phyloP scores from a whole-genome alignment of 305 asterid species.

The Fraxinus paxiana region DNA sequence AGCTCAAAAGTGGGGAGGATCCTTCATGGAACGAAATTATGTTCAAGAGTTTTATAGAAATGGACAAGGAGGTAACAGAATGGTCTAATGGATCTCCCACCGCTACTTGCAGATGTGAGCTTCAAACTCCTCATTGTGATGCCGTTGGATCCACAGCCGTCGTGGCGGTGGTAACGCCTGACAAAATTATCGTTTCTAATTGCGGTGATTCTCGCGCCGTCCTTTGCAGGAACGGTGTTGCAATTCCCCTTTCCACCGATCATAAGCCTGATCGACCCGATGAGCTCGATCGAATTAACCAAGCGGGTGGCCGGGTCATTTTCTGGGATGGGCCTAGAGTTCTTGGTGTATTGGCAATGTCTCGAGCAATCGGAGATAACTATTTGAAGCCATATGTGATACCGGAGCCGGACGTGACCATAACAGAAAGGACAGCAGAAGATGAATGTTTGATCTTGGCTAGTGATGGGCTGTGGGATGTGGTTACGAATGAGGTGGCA shows the following conservation, averaged over 20 bases:
- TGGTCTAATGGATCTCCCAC: constrained; percentile 27
- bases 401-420: constrained; percentile 74
- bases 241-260: constrained; percentile 73
- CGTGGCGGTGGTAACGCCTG: constrained; percentile 63
- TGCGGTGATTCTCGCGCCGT: constrained; percentile 99
- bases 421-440: constrained; percentile 50
- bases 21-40: constrained; percentile 57
- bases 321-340: constrained; percentile 90
- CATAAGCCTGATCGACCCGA: constrained; percentile 96
- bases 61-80: constrained; percentile 66
- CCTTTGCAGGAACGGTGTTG: constrained; percentile 75
- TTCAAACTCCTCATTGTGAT: constrained; percentile 78
- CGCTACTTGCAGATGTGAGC: constrained; percentile 77
- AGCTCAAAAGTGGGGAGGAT: constrained; percentile 33
- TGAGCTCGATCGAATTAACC: constrained; percentile 67
- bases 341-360: constrained; percentile 87
- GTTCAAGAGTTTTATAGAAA: constrained; percentile 48
- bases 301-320: constrained; percentile 88
- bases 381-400: constrained; percentile 81
- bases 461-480: constrained; percentile 90
- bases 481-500: constrained; percentile 80
- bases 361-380: constrained; percentile 85
- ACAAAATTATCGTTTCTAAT: constrained; percentile 68
- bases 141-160: constrained; percentile 98
- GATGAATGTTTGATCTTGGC: constrained; percentile 77